Evolutionary conservation across 305 asterid genomes (phyloP).

Genomic region (Coffea humblotiana): DNA sequence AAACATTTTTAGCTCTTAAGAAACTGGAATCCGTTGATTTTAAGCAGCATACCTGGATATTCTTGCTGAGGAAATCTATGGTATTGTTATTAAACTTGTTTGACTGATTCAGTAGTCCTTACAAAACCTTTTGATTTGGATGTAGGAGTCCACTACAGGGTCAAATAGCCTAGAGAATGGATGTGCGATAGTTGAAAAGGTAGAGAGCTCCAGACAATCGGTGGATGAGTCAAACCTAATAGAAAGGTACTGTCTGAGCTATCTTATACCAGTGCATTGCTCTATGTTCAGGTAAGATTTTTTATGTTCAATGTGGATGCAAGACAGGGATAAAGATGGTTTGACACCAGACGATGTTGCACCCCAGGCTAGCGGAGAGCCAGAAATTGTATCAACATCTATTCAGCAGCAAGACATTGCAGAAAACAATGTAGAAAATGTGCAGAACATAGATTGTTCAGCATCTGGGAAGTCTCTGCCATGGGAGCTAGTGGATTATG

Average conservation of each 20-base stretch:
- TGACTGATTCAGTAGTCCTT: background rate
- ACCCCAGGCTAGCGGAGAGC: constrained; percentile 38
- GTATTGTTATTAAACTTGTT: background rate
- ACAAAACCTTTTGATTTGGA: constrained; percentile 11
- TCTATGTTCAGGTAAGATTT: constrained; percentile 21
- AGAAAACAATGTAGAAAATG: constrained; percentile 43
- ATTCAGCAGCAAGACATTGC: constrained; percentile 40
- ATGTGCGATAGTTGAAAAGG: constrained; percentile 42
- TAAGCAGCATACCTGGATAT: background rate
- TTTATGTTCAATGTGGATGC: constrained; percentile 30
- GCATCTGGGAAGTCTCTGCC: constrained; percentile 42
- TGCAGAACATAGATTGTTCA: constrained; percentile 47
- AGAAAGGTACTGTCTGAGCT: constrained; percentile 53
- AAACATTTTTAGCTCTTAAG: background rate
- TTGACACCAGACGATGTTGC: constrained; percentile 45
- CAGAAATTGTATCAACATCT: constrained; percentile 44
- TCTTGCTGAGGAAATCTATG: background rate
- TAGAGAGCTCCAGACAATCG: constrained; percentile 41
- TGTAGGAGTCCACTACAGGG: constrained; percentile 52
- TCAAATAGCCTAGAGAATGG: constrained; percentile 50
- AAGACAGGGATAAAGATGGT: constrained; percentile 51
- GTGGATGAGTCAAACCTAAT: constrained; percentile 40
- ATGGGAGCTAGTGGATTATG: constrained; percentile 60
- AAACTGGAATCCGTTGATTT: background rate
- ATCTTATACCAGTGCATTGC: background rate